phyloP scores from a whole-genome alignment of 306 rosid species.

The Corylus americana region DNA sequence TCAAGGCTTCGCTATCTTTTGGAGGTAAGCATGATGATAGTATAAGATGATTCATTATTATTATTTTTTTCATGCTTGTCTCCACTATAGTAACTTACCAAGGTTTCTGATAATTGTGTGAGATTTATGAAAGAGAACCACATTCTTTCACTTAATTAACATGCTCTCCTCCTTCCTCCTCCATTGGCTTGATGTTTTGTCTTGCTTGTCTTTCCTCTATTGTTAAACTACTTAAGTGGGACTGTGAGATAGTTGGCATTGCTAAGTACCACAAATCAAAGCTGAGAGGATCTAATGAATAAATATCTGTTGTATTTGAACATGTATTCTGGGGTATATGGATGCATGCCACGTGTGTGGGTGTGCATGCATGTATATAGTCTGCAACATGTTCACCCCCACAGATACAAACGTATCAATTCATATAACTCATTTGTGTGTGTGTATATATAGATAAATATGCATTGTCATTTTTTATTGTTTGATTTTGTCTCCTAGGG shows the following conservation, averaged over 20 bases:
- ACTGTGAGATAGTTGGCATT: not conserved
- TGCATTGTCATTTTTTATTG: not conserved
- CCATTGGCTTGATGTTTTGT: not conserved
- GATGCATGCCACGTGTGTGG: not conserved
- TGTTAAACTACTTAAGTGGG: not conserved
- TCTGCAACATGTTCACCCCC: not conserved
- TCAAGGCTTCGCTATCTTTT: conserved; percentile 77
- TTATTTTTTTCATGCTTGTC: not conserved
- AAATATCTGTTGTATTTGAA: not conserved
- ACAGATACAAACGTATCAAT: not conserved
- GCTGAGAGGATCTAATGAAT: not conserved
- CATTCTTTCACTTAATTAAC: not conserved
- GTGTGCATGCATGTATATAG: not conserved
- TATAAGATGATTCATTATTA: not conserved
- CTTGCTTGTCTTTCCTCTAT: not conserved
- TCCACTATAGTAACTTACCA: not conserved
- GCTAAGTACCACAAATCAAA: not conserved
- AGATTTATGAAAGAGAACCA: conserved; percentile 10
- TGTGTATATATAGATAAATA: no score
- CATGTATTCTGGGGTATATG: not conserved
- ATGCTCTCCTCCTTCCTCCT: conserved; percentile 1
- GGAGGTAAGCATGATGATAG: conserved; percentile 58
- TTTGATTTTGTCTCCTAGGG: not conserved
- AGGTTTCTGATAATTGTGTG: not conserved
- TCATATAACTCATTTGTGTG: not conserved